Evolutionary conservation across 2,329 filamentous ascomycete species (phyloP), one percentile per base, ranked within the genome.

Genomic region (Curvularia verruculosa): DNA sequence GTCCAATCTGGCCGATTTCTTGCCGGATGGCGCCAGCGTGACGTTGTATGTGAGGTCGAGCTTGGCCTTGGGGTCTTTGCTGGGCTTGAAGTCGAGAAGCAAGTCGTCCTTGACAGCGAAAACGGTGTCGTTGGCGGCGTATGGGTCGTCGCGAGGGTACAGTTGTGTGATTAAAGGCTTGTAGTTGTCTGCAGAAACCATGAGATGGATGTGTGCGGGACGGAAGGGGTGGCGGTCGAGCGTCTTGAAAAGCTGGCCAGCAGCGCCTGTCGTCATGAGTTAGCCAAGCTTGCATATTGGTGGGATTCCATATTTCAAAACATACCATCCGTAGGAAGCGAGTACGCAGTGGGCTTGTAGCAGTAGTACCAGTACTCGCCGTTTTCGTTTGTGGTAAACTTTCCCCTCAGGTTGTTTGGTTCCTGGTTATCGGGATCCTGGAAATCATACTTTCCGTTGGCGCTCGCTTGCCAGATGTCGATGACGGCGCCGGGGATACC

Each of bases 391-490:
- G 87, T 85, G 67, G 83, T 84, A 81, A 91, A 91, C 80, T 91
- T 91, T 74, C 89, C 89, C 41, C 89, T 85, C 40, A 91, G 82
- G 81, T 92, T 92, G 83, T 91, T 89, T 72, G 85, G 85, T 48
- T 79, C 78, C 81, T 91, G 88, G 78, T 86, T 86, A 54, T 87
- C 83, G 0, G 87, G 88, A 75, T 91, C 89, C 77, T 90, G 87
- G 82, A 89, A 86, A 71, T 90, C 88, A 81, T 91, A 91, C 73
- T 88, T 87, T 75, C 88, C 89, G 79, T 91, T 91, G 75, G 87
- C 82, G 64, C 85, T 88, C 49, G 89, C 88, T 74, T 92, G 87
- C 89, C 89, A 92, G 80, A 91, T 88, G 73, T 92, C 89, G 68
- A 92, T 86, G 62, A 90, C 86, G 65, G 88, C 89, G 68, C 82